Base-by-base conservation (phyloP, 768 basidiomycete species). In the Podaxis mareebaensis region DNA sequence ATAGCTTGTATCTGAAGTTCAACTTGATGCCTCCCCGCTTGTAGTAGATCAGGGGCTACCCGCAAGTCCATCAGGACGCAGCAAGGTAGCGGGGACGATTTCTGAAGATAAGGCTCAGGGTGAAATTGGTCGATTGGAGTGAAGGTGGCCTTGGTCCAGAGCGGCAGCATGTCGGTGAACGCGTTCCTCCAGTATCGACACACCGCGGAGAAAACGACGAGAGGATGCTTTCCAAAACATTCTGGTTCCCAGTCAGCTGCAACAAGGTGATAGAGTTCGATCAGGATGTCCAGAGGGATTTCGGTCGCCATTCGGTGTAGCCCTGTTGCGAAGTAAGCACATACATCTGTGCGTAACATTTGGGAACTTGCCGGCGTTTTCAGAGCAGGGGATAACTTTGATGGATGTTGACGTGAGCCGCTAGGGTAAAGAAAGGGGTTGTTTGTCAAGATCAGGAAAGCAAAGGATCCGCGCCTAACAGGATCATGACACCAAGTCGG, bases 111-210 rank as follows among this genome's bases (percentile, higher is more conserved):
- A n/a, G 66, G 54, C 4, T 61, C 61, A 39, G 51, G 44, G 17
- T 65, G 33, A 28, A 70, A 61, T 4, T 65, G 40, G 11, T 48
- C 30, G 24, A 52, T 24, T 26, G 42, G 46, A 20, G 68, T 60
- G 17, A 75, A 33, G 10, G 60, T 39, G 39, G 76, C 72, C 6
- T 53, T 55, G 1, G 66, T 67, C 78, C 78, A 79, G 3, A 78
- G 62, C 1, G 76, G 76, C 17, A 46, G 44, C 44, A 46, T 46
- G 17, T 22, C 44, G 22, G 44, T 46, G 17, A 46, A 46, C 17
- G 20, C 44, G 7, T 20, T 46, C 44, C 44, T 46, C 44, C 44
- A 46, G 3, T 20, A 6, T n/a, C 20, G 67, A 64, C 73, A 78
- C 46, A 78, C 71, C 11, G 66, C 68, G 36, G 64, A 60, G 38